Percentiles rank a stretch among this genome's conserved stretches.
phyloP scores from a whole-genome alignment of 257 asterid species.

The Linderniella brevidens region DNA sequence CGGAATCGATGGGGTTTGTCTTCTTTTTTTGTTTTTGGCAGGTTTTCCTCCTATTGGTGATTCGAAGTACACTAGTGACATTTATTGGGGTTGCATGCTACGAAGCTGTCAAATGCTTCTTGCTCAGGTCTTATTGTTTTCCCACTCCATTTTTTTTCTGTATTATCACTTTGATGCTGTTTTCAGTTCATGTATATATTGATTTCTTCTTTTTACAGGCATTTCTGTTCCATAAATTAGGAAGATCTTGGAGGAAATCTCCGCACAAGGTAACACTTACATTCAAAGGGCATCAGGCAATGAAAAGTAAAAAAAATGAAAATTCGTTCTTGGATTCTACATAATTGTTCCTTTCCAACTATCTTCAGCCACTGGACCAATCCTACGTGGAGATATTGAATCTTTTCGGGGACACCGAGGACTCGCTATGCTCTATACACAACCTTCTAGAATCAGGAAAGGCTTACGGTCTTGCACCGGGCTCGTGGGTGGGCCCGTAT shows the following conservation, averaged over 20 bases:
- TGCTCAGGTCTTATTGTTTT: constrained; percentile 47
- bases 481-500: constrained; percentile 98
- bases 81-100: constrained; percentile 95
- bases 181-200: constrained; percentile 6
- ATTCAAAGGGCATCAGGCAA: too few relatives aligned
- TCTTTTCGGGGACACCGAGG: constrained; percentile 78
- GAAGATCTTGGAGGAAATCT: constrained; percentile 92
- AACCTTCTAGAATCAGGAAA: constrained; percentile 88
- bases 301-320: not conserved
- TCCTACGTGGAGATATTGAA: constrained; percentile 38
- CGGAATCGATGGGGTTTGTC: not conserved
- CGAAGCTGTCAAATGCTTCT: constrained; percentile 99
- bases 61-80: constrained; percentile 73
- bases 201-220: constrained; percentile 33
- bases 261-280: constrained; percentile 33
- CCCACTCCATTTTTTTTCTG: not conserved
- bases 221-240: constrained; percentile 59
- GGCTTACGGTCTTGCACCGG: constrained; percentile 79
- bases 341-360: constrained; percentile 4
- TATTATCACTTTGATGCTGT: not conserved
- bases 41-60: constrained; percentile 74
- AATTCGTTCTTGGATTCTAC: not conserved
- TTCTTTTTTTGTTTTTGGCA: constrained; percentile 14
- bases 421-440: constrained; percentile 78
- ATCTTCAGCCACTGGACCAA: constrained; percentile 45